phyloP scores from a whole-genome alignment of 495 filamentous ascomycete genomes.

The Pyrenula aspistea region DNA sequence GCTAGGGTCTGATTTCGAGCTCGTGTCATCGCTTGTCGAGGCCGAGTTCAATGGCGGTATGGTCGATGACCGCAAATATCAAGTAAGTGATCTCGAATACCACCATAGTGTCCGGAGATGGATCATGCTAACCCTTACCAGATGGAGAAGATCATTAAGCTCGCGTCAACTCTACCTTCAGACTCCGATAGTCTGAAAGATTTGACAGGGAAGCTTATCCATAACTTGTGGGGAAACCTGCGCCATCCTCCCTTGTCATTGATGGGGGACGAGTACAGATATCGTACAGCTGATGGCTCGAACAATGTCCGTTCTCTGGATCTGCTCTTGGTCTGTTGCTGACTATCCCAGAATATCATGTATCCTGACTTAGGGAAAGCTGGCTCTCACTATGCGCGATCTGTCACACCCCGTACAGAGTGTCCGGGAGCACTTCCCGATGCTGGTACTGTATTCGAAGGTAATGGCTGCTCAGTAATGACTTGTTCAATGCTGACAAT shows the following conservation, averaged over 20 bases:
- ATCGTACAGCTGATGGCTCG: conserved; percentile 64
- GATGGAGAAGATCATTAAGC: conserved; percentile 9
- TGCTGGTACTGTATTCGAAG: conserved; percentile 55
- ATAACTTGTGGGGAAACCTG: conserved; percentile 45
- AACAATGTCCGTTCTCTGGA: conserved; percentile 23
- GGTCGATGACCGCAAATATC: conserved; percentile 7
- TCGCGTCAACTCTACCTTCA: conserved; percentile 19
- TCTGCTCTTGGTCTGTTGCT: neutral
- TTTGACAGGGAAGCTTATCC: conserved; percentile 40
- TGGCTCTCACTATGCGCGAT: conserved; percentile 47
- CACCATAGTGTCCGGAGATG: neutral
- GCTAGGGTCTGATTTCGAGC: neutral
- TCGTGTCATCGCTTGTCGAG: neutral
- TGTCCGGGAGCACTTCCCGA: conserved; percentile 50
- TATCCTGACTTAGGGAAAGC: conserved; percentile 41
- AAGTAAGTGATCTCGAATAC: neutral
- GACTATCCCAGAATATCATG: conserved; percentile 23
- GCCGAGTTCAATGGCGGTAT: conserved; percentile 2
- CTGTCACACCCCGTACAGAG: conserved; percentile 37
- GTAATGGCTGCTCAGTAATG: conserved; percentile 1
- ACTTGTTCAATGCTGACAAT: neutral
- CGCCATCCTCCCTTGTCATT: conserved; percentile 50
- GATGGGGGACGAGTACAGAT: conserved; percentile 52
- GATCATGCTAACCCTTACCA: conserved; percentile 1
- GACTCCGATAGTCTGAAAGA: conserved; percentile 26